These are phyloP conservation scores for Musa schizocarpa DNA, from an alignment of 176 grass and related monocot genomes.

Conservation along the genomic window DNA sequence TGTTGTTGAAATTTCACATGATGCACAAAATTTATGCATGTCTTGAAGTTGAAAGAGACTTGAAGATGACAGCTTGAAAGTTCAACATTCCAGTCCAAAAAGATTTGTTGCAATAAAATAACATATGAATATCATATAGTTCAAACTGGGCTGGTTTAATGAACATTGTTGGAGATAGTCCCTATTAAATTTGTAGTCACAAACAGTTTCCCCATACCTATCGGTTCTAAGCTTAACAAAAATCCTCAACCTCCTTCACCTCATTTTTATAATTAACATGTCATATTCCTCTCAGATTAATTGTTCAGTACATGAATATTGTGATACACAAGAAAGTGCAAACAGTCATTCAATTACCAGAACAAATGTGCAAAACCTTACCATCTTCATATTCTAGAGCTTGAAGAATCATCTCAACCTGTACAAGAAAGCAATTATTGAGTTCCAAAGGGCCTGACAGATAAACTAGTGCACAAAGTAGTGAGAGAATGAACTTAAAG, in stretches of 20 bases:
- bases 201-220: neutral
- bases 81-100: neutral
- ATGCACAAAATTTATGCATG: neutral
- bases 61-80: neutral
- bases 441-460: neutral
- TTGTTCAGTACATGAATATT: no score
- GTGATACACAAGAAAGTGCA: no score
- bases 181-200: neutral
- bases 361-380: constrained; percentile 9
- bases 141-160: neutral
- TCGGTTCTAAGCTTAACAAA: neutral
- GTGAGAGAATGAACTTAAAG: neutral
- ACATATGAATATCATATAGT: no score
- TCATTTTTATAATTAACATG: neutral
- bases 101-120: no score
- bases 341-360: neutral
- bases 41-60: neutral
- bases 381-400: constrained; percentile 96
- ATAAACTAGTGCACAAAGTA: neutral
- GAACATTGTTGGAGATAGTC: neutral
- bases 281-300: neutral
- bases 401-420: constrained; percentile 99
- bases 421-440: constrained; percentile 16
- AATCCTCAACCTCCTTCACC: neutral
- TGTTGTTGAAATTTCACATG: no score